Evolutionary conservation across 1,284 basidiomycete species (phyloP), one percentile per base, ranked within the genome.

Genomic region (Gomphus sp.): DNA sequence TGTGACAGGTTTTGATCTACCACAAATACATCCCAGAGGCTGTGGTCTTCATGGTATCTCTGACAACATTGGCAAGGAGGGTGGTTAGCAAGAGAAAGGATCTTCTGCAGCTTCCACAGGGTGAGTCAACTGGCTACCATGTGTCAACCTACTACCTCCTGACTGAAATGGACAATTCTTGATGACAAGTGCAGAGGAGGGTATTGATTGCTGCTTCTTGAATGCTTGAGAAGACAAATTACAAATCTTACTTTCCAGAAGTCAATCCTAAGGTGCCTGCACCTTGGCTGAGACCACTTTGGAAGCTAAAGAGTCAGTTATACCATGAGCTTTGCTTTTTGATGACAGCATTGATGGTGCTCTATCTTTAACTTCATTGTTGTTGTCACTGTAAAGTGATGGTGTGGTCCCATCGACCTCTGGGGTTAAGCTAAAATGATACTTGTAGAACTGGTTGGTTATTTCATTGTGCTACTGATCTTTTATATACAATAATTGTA

Each of bases 321-420:
- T 3, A 36, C 39, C 25, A 56, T 16, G 12, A 22, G 18, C n/a
- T 33, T 14, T 31, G 4, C 31, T 28, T 34, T 11, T 25, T 10
- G 44, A 41, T 4, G 48, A 49, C 37, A 22, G 50, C 22, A 37
- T 66, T 18, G 52, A 45, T 10, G 62, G 63, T n/a, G 59, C 54
- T 34, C 62, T 52, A 18, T 63, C 64, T 41, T 62, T 61, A 36
- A 62, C 65, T 10, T 70, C 70, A 11, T 62, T 59, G 34, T 64
- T 62, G 59, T 71, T 83, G 66, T 88, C 85, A 2, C 85, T 88
- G 63, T 79, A 85, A 4, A 89, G 72, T 0, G 86, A 88, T 0
- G 86, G 86, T 0, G 86, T 87, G 9, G 78, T 68, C 18, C 68
- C 70, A 47, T 69, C 68, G 25, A 68, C 45, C 61, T 65, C 44